Evolutionary conservation across 23 red algal species (phyloP).

Genomic region (Gracilaria vermiculophylla): DNA sequence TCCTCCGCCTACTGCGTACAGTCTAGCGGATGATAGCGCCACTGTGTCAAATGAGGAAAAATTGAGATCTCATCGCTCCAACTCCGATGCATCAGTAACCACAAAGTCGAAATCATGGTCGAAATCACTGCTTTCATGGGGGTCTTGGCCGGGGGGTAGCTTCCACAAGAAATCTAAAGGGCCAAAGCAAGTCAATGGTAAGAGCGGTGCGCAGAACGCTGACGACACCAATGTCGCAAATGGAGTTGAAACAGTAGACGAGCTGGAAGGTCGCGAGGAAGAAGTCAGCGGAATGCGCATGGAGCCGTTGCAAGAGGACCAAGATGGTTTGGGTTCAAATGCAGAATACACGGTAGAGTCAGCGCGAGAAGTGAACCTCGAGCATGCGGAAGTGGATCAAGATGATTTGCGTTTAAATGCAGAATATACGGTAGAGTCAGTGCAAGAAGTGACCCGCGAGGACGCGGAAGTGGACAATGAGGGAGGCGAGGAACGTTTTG

Average conservation of each 20-base stretch:
- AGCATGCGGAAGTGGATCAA: background rate
- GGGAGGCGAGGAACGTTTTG: slow-evolving; percentile 15
- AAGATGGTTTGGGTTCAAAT: background rate
- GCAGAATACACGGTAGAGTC: background rate
- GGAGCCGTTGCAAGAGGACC: background rate
- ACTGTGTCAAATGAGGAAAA: background rate
- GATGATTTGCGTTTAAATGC: no score
- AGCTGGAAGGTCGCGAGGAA: no score
- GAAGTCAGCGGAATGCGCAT: background rate
- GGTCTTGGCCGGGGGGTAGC: slow-evolving; percentile 15
- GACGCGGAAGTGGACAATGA: background rate
- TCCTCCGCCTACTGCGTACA: background rate
- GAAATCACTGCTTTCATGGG: slow-evolving; percentile 60
- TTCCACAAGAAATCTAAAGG: slow-evolving; percentile 6
- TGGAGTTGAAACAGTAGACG: background rate
- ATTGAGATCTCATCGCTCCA: background rate
- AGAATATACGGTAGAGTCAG: background rate
- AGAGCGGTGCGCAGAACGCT: no score
- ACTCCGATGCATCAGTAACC: background rate
- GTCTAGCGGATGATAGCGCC: background rate
- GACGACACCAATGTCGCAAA: background rate
- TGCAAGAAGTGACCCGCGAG: background rate
- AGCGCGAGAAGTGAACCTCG: background rate
- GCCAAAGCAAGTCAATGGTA: background rate
- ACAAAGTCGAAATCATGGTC: slow-evolving; percentile 28